Percentiles rank a stretch among this genome's conserved stretches.
Conservation (phyloP, 106 monocot species). For the Amphibolis antarctica region DNA sequence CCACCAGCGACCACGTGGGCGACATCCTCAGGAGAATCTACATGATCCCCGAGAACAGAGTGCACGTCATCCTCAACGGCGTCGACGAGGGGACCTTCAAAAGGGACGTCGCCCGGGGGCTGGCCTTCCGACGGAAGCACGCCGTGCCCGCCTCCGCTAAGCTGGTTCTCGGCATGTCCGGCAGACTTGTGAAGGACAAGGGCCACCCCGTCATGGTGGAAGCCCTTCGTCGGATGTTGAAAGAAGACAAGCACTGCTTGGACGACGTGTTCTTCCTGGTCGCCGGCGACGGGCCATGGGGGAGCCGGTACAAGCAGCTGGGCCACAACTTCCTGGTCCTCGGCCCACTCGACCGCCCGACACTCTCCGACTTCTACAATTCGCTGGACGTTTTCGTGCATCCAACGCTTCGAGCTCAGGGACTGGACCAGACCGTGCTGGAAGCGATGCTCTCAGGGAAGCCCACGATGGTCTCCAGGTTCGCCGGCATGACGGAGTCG, state of each 20-base stretch:
- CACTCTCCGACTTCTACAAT: conserved; percentile 59
- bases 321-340: conserved; percentile 40
- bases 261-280: conserved; percentile 8
- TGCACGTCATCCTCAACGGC: conserved; percentile 16
- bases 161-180: conserved; percentile 9
- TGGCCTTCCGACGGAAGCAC: conserved; percentile 1
- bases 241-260: conserved; percentile 2
- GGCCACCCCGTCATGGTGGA: conserved; percentile 13
- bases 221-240: conserved; percentile 1
- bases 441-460: conserved; percentile 77
- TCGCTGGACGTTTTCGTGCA: conserved; percentile 59
- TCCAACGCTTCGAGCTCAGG: conserved; percentile 72
- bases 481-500: conserved; percentile 67
- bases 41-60: conserved; percentile 12
- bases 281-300: conserved; percentile 66
- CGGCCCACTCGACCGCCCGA: conserved; percentile 45
- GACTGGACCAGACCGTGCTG: conserved; percentile 71
- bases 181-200: conserved; percentile 13
- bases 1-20: conserved; percentile 7
- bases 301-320: conserved; percentile 42
- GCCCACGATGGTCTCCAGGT: conserved; percentile 47
- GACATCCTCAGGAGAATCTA: conserved; percentile 8
- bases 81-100: conserved; percentile 14
- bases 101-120: not conserved
- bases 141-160: conserved; percentile 1